Conservation (phyloP, 495 filamentous ascomycete genomes). For the Podospora pseudocomata region DNA sequence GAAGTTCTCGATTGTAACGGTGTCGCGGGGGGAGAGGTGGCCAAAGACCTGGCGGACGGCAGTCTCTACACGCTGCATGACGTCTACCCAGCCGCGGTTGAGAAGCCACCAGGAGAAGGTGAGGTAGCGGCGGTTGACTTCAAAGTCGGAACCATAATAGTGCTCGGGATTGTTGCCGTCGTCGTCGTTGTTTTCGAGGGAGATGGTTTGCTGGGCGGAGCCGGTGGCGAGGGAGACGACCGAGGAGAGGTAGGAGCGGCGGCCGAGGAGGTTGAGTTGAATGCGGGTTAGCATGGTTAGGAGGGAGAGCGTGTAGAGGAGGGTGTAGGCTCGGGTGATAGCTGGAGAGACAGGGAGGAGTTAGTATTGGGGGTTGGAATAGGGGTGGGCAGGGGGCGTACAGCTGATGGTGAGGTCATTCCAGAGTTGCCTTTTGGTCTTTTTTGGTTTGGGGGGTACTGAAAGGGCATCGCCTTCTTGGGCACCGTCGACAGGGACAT, state of each 20-base stretch:
- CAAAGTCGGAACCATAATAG: constrained; percentile 84
- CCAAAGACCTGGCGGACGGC: constrained; percentile 74
- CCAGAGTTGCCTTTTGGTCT: constrained; percentile 90
- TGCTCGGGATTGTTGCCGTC: constrained; percentile 60
- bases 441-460: constrained; percentile 52
- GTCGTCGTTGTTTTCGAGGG: constrained; percentile 84
- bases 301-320: constrained; percentile 86
- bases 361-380: constrained; percentile 19
- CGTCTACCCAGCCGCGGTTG: constrained; percentile 78
- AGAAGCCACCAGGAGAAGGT: constrained; percentile 98
- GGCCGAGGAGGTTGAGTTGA: constrained; percentile 94
- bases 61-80: constrained; percentile 71
- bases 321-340: constrained; percentile 82
- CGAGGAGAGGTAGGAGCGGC: constrained; percentile 89
- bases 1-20: constrained; percentile 72
- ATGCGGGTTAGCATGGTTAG: constrained; percentile 90
- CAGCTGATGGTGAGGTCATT: constrained; percentile 95
- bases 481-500: constrained; percentile 32
- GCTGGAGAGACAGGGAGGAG: constrained; percentile 54
- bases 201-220: constrained; percentile 61
- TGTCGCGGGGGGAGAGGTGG: constrained; percentile 78
- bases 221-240: constrained; percentile 82
- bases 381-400: constrained; percentile 39
- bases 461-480: constrained; percentile 36
- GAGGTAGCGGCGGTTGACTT: constrained; percentile 89